These are phyloP conservation scores for Ceratocystis huliohia DNA, from an alignment of 2,329 filamentous ascomycete genomes.

Conservation along the genomic window DNA sequence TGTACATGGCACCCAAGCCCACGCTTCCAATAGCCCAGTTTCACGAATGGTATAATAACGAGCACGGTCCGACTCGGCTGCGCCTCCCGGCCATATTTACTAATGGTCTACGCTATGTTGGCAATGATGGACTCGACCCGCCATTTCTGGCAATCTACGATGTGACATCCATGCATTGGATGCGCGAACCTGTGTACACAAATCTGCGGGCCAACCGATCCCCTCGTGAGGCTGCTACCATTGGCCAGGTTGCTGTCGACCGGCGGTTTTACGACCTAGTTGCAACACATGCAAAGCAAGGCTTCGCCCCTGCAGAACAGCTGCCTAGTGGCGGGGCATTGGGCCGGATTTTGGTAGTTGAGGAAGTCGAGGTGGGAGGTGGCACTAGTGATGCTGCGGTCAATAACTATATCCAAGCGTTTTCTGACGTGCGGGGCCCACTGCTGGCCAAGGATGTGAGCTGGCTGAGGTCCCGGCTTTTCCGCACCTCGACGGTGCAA, in stretches of 20 bases:
- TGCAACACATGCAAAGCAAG: conserved; percentile 39
- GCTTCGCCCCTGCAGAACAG: conserved; percentile 48
- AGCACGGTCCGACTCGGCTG: conserved; percentile 72
- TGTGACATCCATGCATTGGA: conserved; percentile 57
- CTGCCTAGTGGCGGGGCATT: conserved; percentile 45
- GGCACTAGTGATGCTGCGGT: conserved; percentile 38
- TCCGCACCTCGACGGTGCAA: conserved; percentile 48
- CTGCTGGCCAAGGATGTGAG: conserved; percentile 37
- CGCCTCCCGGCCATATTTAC: conserved; percentile 58
- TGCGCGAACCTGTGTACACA: conserved; percentile 59
- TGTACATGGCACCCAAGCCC: conserved; percentile 70
- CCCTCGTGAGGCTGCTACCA: conserved; percentile 40
- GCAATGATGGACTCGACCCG: conserved; percentile 40
- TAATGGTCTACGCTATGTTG: conserved; percentile 69
- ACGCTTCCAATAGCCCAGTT: conserved; percentile 56
- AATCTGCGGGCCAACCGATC: conserved; percentile 47
- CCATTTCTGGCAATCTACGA: conserved; percentile 74
- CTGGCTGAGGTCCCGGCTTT: conserved; percentile 63
- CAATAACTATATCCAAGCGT: conserved; percentile 58
- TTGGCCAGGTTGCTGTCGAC: conserved; percentile 49
- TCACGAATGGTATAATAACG: conserved; percentile 90
- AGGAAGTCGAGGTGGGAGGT: conserved; percentile 34
- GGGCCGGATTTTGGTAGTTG: conserved; percentile 49
- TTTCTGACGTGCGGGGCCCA: not conserved
- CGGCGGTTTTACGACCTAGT: conserved; percentile 59